Base-by-base conservation (phyloP, 202 grass and related monocot genomes). In the Schoenoplectus tabernaemontani region DNA sequence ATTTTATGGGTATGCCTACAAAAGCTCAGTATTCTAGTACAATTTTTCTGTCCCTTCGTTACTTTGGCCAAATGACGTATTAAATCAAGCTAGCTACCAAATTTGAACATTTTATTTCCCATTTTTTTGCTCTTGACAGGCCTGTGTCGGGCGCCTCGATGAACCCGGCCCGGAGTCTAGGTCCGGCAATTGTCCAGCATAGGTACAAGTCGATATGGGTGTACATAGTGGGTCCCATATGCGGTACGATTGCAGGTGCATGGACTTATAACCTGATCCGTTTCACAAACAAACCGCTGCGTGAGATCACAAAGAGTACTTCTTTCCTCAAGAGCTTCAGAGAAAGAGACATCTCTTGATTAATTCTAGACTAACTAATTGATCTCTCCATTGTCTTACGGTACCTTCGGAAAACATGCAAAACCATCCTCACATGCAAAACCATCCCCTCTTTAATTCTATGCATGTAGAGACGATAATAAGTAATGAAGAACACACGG, bases 191-290 rank as follows among this genome's bases (percentile, higher is more conserved):
- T 22, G 24, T 99, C 4, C 76, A 78, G 3, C 58, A 89, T 48
- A 28, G 80, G 61, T 99, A 92, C 78, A 19, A 62, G 57, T 83
- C 83, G 2, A 91, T 99, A 58, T 99, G 96, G 96, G 88, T 99
- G 12, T 99, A 96, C 82, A 77, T 99, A 2, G 86, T 92, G 0
- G 92, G 92, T 0, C 92, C 92, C 0, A 37, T 96, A 24, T 86
- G 72, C 17, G 92, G 96, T 28, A 69, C 96, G 2, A 89, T 99
- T 10, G 87, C 83, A 1, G 96, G 96, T 38, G 92, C 92, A 0
- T 93, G 92, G 96, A 86, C 96, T 20, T 99, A 99, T 85, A 99
- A 99, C 83, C 88, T 99, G 64, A 99, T 99, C 86, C 84, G 96
- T 11, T 99, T 99, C 91, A 99, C 96, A 77, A 92, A 96, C 82